phyloP scores from a whole-genome alignment of 352 stramenopile genomes.

The Pythium volutum region DNA sequence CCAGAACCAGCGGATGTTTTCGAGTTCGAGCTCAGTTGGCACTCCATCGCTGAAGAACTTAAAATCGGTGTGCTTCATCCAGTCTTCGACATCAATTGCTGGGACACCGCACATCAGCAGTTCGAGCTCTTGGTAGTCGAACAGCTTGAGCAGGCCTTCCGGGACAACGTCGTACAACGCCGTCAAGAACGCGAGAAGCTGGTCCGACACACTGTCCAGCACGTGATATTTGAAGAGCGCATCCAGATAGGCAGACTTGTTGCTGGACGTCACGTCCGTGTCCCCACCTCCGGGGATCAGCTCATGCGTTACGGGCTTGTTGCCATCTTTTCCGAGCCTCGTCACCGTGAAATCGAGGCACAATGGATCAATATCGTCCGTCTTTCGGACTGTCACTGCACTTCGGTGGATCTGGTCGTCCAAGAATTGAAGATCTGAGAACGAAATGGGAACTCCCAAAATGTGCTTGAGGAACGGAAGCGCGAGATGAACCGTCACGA shows the following conservation, averaged over 20 bases:
- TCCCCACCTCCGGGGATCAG: constrained; percentile 87
- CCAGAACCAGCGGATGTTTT: constrained; percentile 97
- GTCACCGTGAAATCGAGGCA: constrained; percentile 82
- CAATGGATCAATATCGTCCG: constrained; percentile 69
- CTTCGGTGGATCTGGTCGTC: constrained; percentile 84
- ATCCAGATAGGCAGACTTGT: constrained; percentile 94
- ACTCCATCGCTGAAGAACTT: constrained; percentile 68
- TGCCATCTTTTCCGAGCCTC: constrained; percentile 43
- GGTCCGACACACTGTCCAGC: constrained; percentile 89
- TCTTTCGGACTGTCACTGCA: constrained; percentile 62
- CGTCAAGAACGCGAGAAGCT: constrained; percentile 86
- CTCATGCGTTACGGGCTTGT: constrained; percentile 67
- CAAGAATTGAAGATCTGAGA: constrained; percentile 88
- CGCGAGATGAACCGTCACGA: constrained; percentile 73
- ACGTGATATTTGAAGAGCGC: constrained; percentile 95
- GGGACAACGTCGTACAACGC: constrained; percentile 97
- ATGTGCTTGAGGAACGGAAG: constrained; percentile 89
- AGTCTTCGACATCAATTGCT: constrained; percentile 74
- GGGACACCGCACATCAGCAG: constrained; percentile 95
- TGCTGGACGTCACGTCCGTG: constrained; percentile 94
- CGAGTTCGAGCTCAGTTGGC: constrained; percentile 75
- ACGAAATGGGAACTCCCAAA: constrained; percentile 82
- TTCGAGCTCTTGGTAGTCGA: constrained; percentile 99
- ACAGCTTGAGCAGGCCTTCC: constrained; percentile 94
- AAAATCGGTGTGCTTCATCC: constrained; percentile 79